Conservation (phyloP, 169 alveolate species). For the Plasmodium malariae region DNA sequence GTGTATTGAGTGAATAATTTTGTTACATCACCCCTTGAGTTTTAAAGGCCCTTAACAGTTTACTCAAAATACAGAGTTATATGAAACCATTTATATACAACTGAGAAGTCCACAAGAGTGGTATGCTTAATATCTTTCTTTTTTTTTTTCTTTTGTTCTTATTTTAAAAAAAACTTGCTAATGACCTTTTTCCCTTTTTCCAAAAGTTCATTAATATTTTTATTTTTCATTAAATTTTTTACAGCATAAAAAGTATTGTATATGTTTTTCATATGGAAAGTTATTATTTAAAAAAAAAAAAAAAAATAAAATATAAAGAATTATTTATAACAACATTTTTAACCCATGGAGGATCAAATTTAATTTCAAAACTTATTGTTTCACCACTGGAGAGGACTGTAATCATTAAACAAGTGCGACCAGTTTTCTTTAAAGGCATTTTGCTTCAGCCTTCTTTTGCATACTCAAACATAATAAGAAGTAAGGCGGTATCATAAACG, state of each 20-base stretch:
- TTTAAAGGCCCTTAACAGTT: no score
- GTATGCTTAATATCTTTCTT: not conserved
- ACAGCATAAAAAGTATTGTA: not conserved
- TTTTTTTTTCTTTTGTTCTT: not conserved
- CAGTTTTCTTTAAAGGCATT: conserved; percentile 40
- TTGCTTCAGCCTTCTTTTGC: conserved; percentile 48
- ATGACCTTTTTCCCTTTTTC: not conserved
- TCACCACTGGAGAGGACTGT: conserved; percentile 67
- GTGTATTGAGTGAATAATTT: no score
- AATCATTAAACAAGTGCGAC: conserved; percentile 71
- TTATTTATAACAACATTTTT: conserved; percentile 69
- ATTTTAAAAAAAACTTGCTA: not conserved
- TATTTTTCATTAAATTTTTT: not conserved
- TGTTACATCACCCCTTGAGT: no score
- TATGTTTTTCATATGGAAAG: conserved; percentile 55
- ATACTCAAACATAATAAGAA: conserved; percentile 53
- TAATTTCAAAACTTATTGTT: conserved; percentile 63
- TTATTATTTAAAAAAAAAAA: conserved; percentile 73
- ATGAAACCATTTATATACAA: not conserved
- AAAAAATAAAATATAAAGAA: conserved; percentile 56
- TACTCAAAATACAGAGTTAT: no score
- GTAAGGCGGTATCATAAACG: conserved; percentile 29
- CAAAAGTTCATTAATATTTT: not conserved
- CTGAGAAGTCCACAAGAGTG: not conserved
- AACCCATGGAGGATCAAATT: conserved; percentile 75